Evolutionary conservation across 2,329 filamentous ascomycete species (phyloP).

Genomic region (Hymenotorrendiella dingleyae): DNA sequence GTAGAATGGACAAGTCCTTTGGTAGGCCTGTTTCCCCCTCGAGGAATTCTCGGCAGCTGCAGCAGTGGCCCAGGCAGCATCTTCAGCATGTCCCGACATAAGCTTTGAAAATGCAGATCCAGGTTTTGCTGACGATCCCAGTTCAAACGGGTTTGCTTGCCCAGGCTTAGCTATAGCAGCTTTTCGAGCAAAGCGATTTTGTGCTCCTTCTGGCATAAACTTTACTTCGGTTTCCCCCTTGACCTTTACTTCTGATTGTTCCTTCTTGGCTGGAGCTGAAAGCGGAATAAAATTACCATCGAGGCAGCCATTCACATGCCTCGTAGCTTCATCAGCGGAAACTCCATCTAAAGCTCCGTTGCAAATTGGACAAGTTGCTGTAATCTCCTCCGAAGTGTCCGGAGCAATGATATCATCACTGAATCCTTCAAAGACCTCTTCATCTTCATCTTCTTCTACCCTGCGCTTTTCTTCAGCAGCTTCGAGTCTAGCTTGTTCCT

Average conservation of each 20-base stretch:
- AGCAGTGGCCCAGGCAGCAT: constrained; percentile 82
- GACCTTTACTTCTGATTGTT: constrained; percentile 5
- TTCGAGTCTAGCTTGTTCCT: constrained; percentile 65
- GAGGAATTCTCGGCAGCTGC: constrained; percentile 73
- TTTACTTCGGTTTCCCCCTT: constrained; percentile 15
- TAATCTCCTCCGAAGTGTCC: constrained; percentile 12
- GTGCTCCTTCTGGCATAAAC: constrained; percentile 18
- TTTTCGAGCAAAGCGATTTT: constrained; percentile 50
- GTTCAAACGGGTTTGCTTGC: constrained; percentile 70
- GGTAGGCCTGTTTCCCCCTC: constrained; percentile 77
- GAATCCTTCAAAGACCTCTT: constrained; percentile 25
- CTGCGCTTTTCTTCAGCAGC: constrained; percentile 50
- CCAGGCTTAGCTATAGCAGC: constrained; percentile 69
- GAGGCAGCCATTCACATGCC: constrained; percentile 89
- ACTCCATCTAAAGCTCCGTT: constrained; percentile 54
- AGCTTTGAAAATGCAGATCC: constrained; percentile 81
- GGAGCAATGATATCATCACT: constrained; percentile 13
- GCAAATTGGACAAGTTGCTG: constrained; percentile 69
- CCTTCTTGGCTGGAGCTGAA: constrained; percentile 27
- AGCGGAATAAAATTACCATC: constrained; percentile 70
- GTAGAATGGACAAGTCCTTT: constrained; percentile 94
- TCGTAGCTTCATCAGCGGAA: constrained; percentile 60
- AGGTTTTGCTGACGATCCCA: constrained; percentile 37
- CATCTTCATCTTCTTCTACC: too few species aligned
- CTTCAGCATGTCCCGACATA: constrained; percentile 89